Percentiles rank a stretch among this genome's conserved stretches.
Evolutionary conservation across 2,329 filamentous ascomycete species (phyloP).

Genomic region (Penicillium sp.): DNA sequence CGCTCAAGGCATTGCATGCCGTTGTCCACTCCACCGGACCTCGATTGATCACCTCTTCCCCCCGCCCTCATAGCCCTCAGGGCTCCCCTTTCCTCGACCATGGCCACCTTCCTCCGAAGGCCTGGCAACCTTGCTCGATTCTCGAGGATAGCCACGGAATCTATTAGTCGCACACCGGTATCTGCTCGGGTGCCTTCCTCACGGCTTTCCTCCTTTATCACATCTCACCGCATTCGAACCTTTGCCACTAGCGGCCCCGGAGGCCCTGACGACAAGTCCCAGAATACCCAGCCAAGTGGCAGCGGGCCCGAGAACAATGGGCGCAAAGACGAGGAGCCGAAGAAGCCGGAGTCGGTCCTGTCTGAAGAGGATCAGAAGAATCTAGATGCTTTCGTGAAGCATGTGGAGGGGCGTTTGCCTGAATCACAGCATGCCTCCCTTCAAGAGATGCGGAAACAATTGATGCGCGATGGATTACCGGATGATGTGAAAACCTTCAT

Average conservation of each 20-base stretch:
- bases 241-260: constrained; percentile 48
- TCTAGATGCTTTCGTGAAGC: constrained; percentile 58
- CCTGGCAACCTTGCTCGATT: constrained; percentile 66
- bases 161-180: constrained; percentile 50
- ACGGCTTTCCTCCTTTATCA: constrained; percentile 38
- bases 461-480: constrained; percentile 70
- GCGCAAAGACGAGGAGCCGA: constrained; percentile 32
- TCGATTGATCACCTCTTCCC: constrained; percentile 25
- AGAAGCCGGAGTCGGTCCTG: constrained; percentile 47
- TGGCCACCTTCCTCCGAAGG: constrained; percentile 68
- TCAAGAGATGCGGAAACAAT: constrained; percentile 59
- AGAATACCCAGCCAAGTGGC: constrained; percentile 43
- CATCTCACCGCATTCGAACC: constrained; percentile 35
- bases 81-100: constrained; percentile 47
- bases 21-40: constrained; percentile 20
- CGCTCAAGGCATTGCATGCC: constrained; percentile 29
- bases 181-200: constrained; percentile 41
- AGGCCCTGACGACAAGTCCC: constrained; percentile 41
- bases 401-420: constrained; percentile 61
- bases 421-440: constrained; percentile 61
- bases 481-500: constrained; percentile 65
- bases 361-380: constrained; percentile 58
- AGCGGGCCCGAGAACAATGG: constrained; percentile 42
- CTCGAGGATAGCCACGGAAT: constrained; percentile 58
- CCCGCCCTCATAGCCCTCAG: constrained; percentile 29